Conservation (phyloP, 2,329 filamentous ascomycete genomes). For the Helotiales sp. region DNA sequence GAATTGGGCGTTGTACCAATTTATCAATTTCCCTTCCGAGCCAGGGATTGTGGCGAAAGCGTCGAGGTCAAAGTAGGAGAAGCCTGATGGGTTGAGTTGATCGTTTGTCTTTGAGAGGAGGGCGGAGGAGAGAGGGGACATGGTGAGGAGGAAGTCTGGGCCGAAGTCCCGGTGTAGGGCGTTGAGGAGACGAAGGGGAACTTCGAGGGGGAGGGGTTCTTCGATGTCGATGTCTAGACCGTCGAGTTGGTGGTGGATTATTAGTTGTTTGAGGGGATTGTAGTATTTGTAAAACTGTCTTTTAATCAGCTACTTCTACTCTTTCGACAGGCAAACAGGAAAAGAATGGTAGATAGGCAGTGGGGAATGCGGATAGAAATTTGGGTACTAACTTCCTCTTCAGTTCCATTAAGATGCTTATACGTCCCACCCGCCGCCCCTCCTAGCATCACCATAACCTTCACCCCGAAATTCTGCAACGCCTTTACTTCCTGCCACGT, state of each 20-base stretch:
- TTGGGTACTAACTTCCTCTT: slow-evolving; percentile 28
- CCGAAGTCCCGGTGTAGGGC: slow-evolving; percentile 68
- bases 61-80: slow-evolving; percentile 75
- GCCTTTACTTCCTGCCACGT: slow-evolving; percentile 24
- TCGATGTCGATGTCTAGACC: slow-evolving; percentile 78
- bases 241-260: slow-evolving; percentile 60
- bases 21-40: slow-evolving; percentile 47
- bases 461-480: slow-evolving; percentile 20
- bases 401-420: slow-evolving; percentile 63
- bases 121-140: slow-evolving; percentile 78
- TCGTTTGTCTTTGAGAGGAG: slow-evolving; percentile 47
- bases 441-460: slow-evolving; percentile 25
- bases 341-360: too few relatives aligned
- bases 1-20: slow-evolving; percentile 88
- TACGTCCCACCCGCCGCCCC: slow-evolving; percentile 26
- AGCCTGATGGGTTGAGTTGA: slow-evolving; percentile 73
- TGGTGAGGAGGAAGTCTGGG: slow-evolving; percentile 67
- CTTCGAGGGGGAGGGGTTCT: slow-evolving; percentile 67
- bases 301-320: slow-evolving; percentile 19
- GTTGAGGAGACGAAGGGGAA: slow-evolving; percentile 64
- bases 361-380: background rate
- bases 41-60: slow-evolving; percentile 28
- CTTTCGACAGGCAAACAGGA: too few relatives aligned
- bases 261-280: slow-evolving; percentile 60
- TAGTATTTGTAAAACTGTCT: slow-evolving; percentile 71